These are phyloP conservation scores for Coprinellus micaceus DNA, from an alignment of 768 basidiomycete genomes.

Conservation along the genomic window DNA sequence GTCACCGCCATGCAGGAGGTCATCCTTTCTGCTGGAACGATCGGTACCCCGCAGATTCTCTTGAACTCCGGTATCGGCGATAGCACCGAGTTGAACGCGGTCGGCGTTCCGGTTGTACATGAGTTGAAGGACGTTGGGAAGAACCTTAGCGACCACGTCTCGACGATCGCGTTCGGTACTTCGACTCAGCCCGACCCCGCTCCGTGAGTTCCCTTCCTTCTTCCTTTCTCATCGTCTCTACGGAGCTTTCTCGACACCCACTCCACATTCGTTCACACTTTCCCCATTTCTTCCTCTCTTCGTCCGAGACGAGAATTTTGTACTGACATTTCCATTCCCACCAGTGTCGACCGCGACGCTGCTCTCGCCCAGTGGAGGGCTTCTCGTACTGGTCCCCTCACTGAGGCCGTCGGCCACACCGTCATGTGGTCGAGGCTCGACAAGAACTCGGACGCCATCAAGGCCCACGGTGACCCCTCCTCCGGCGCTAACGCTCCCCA, in stretches of 20 bases:
- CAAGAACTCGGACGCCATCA: not conserved
- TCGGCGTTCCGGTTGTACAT: constrained; percentile 21
- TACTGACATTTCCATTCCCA: no score
- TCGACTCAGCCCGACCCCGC: not conserved
- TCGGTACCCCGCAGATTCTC: constrained; percentile 14
- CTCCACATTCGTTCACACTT: not conserved
- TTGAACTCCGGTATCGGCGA: constrained; percentile 18
- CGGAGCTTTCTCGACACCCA: not conserved
- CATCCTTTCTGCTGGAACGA: constrained; percentile 12
- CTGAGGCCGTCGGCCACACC: constrained; percentile 5
- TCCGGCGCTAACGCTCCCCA: constrained; percentile 13
- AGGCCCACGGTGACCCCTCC: constrained; percentile 9
- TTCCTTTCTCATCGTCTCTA: not conserved
- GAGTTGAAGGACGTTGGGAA: constrained; percentile 26
- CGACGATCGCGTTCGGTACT: not conserved
- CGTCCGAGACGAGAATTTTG: no score
- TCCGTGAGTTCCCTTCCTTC: constrained; percentile 1
- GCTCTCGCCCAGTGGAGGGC: constrained; percentile 14
- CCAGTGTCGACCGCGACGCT: constrained; percentile 6
- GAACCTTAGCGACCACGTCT: constrained; percentile 19
- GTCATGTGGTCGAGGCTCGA: constrained; percentile 11
- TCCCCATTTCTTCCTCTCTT: not conserved
- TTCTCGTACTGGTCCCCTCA: constrained; percentile 21
- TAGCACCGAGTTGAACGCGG: constrained; percentile 6
- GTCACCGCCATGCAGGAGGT: constrained; percentile 24